Percentiles rank a stretch among this genome's conserved stretches.
Conservation (phyloP, 2,329 filamentous ascomycete species). For the Didymella lethalis region DNA sequence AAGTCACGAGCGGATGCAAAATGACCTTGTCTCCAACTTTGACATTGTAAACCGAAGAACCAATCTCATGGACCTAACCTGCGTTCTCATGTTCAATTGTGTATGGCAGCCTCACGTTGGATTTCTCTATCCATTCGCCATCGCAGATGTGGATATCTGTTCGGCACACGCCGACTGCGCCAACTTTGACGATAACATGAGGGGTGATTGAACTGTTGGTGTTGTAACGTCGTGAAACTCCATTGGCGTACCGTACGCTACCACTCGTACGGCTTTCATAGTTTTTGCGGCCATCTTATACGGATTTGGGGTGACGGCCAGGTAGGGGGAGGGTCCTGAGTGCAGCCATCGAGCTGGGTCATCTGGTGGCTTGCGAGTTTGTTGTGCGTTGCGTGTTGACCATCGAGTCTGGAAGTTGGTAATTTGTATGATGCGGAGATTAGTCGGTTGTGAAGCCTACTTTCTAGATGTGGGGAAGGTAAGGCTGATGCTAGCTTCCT, state of each 20-base stretch:
- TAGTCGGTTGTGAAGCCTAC: slow-evolving; percentile 10
- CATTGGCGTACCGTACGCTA: slow-evolving; percentile 12
- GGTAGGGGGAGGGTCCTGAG: neutral
- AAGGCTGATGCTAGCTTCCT: slow-evolving; percentile 9
- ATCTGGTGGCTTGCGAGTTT: neutral
- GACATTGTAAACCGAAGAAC: slow-evolving; percentile 6
- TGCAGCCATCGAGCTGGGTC: neutral
- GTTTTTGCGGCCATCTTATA: slow-evolving; percentile 7
- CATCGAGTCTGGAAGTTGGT: slow-evolving; percentile 2
- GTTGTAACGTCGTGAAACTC: slow-evolving; percentile 8
- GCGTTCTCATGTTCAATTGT: slow-evolving; percentile 13
- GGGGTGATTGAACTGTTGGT: slow-evolving; percentile 1
- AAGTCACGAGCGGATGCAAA: slow-evolving; percentile 10
- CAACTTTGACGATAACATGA: slow-evolving; percentile 7
- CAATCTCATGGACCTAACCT: slow-evolving; percentile 10
- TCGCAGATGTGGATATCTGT: slow-evolving; percentile 15
- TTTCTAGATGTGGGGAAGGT: slow-evolving; percentile 10
- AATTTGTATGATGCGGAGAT: slow-evolving; percentile 8
- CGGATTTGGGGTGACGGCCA: neutral
- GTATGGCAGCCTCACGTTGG: slow-evolving; percentile 6
- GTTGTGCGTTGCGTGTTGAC: neutral
- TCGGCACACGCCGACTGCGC: slow-evolving; percentile 11
- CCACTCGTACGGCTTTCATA: slow-evolving; percentile 11
- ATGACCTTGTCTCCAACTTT: slow-evolving; percentile 10
- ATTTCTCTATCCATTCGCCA: slow-evolving; percentile 14